These are phyloP conservation scores for Globisporangium abappressorium DNA, from an alignment of 352 stramenopile genomes.

Conservation along the genomic window DNA sequence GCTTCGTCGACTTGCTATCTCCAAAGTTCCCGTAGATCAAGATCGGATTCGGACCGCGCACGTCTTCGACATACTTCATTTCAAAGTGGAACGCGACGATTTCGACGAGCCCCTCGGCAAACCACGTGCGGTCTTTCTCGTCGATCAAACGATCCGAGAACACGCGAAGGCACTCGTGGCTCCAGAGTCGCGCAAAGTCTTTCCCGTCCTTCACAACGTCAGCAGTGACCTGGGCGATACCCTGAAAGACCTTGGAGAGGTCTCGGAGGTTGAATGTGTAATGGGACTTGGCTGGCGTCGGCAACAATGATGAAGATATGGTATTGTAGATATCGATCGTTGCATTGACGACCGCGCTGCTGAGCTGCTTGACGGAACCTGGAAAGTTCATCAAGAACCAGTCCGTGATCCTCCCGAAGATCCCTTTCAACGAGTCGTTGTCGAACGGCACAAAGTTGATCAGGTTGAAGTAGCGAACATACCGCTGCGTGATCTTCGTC, in stretches of 20 bases:
- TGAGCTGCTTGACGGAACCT: constrained; percentile 77
- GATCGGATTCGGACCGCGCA: constrained; percentile 56
- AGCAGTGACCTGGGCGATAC: constrained; percentile 79
- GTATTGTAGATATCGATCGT: constrained; percentile 93
- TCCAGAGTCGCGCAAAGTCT: constrained; percentile 88
- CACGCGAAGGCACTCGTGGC: constrained; percentile 89
- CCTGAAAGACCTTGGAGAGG: constrained; percentile 92
- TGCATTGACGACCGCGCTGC: constrained; percentile 61
- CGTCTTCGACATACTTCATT: constrained; percentile 64
- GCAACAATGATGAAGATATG: constrained; percentile 86
- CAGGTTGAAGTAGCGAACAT: constrained; percentile 92
- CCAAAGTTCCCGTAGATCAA: constrained; percentile 92
- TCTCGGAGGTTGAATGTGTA: constrained; percentile 95
- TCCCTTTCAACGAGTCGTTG: constrained; percentile 76
- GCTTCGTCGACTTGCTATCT: constrained; percentile 56
- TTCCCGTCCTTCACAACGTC: constrained; percentile 83
- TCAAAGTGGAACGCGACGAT: constrained; percentile 82
- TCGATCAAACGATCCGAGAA: constrained; percentile 92
- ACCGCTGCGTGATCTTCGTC: constrained; percentile 91
- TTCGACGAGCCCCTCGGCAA: constrained; percentile 58
- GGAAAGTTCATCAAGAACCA: constrained; percentile 88
- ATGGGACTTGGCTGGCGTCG: constrained; percentile 92
- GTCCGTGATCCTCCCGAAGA: constrained; percentile 89
- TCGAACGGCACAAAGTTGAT: constrained; percentile 93
- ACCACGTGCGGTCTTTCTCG: constrained; percentile 86